Percentiles rank a stretch among this genome's conserved stretches.
These are phyloP conservation scores for Naganishia cerealis DNA, from an alignment of 1,284 basidiomycete species.

Conservation along the genomic window DNA sequence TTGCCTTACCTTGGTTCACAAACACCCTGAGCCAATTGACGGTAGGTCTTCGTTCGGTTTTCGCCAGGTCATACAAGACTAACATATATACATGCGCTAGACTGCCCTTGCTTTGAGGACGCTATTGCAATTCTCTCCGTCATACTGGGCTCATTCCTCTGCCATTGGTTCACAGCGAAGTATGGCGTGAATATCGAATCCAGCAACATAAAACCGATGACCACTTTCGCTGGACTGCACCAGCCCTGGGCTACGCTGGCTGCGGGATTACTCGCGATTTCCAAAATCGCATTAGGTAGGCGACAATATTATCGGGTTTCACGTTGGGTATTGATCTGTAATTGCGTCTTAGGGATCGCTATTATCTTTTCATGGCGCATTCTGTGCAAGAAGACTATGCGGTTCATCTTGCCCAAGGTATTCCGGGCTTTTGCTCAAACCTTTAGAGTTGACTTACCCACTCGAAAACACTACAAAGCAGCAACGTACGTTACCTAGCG, in stretches of 20 bases:
- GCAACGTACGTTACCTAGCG: conserved; percentile 62
- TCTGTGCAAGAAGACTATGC: conserved; percentile 71
- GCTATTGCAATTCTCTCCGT: conserved; percentile 89
- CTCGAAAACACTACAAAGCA: conserved; percentile 78
- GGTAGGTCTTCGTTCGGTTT: conserved; percentile 9
- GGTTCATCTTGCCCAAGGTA: conserved; percentile 72
- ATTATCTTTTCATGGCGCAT: conserved; percentile 81
- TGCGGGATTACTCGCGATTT: conserved; percentile 52
- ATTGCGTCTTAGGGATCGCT: conserved; percentile 47
- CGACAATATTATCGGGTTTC: conserved; percentile 6
- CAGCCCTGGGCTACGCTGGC: conserved; percentile 17
- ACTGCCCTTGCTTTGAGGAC: conserved; percentile 98
- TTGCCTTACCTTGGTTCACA: conserved; percentile 71
- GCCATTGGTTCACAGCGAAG: conserved; percentile 61
- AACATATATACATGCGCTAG: conserved; percentile 44
- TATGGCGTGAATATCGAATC: conserved; percentile 11
- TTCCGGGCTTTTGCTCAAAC: conserved; percentile 69
- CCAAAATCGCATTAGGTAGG: conserved; percentile 66
- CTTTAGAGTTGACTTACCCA: conserved; percentile 62
- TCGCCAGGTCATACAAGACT: not conserved
- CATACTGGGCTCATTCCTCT: conserved; percentile 71
- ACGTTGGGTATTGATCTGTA: not conserved
- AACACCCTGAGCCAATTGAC: conserved; percentile 88
- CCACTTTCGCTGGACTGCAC: conserved; percentile 20
- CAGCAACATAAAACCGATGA: not conserved